A percentile compares a stretch with the other conserved stretches of the same genome.
Conservation (phyloP, 2,329 filamentous ascomycete genomes). For the Pyrenochaeta sp. region DNA sequence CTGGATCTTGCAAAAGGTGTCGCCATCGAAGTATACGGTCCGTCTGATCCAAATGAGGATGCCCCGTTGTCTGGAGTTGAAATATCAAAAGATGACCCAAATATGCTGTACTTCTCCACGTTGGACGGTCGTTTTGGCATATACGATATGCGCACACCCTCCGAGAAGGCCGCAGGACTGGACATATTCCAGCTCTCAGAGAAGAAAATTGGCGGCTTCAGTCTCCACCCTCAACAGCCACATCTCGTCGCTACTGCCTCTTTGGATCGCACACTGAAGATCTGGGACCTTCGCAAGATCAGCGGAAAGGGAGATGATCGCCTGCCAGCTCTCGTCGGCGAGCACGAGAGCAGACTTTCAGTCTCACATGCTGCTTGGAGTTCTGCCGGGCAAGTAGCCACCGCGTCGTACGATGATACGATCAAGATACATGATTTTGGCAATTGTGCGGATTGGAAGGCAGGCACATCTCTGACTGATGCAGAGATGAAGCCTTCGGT, state of each 20-base stretch:
- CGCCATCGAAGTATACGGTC: slow-evolving; percentile 83
- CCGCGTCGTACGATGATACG: slow-evolving; percentile 92
- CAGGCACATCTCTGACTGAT: slow-evolving; percentile 65
- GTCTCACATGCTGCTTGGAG: slow-evolving; percentile 96
- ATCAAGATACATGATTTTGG: slow-evolving; percentile 89
- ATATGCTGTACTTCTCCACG: slow-evolving; percentile 86
- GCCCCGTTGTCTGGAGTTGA: slow-evolving; percentile 85
- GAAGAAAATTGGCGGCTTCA: slow-evolving; percentile 96
- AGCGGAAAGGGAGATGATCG: slow-evolving; percentile 67
- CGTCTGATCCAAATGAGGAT: slow-evolving; percentile 73
- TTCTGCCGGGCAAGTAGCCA: slow-evolving; percentile 83
- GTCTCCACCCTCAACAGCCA: slow-evolving; percentile 78
- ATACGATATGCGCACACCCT: slow-evolving; percentile 74
- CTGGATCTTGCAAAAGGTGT: slow-evolving; percentile 83
- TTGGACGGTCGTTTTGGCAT: slow-evolving; percentile 81
- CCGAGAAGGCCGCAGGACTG: slow-evolving; percentile 57
- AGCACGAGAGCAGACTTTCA: slow-evolving; percentile 82
- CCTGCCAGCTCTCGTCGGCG: slow-evolving; percentile 75
- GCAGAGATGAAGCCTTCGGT: slow-evolving; percentile 73
- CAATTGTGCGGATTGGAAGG: slow-evolving; percentile 57
- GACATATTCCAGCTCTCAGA: slow-evolving; percentile 81
- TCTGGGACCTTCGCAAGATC: slow-evolving; percentile 92
- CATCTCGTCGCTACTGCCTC: slow-evolving; percentile 90
- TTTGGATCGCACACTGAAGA: slow-evolving; percentile 84
- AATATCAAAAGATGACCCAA: slow-evolving; percentile 73